A percentile compares a stretch with the other conserved stretches of the same genome.
Evolutionary conservation across 164 flowering plant species (phyloP).

Genomic region (Vitis vinifera): ASM3070453v1 NC_081819.1:15148001-15148500

Average conservation of each 20-base stretch:
- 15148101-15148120: slow-evolving; percentile 84
- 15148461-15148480: slow-evolving; percentile 73
- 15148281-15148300: slow-evolving; percentile 56
- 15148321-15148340: slow-evolving; percentile 46
- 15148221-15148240: slow-evolving; percentile 65
- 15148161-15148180: slow-evolving; percentile 57
- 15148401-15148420: slow-evolving; percentile 93
- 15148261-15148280: slow-evolving; percentile 39
- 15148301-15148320: slow-evolving; percentile 61
- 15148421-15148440: slow-evolving; percentile 95
- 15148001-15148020: slow-evolving; percentile 59
- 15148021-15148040: slow-evolving; percentile 43
- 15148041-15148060: slow-evolving; percentile 39
- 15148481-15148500: slow-evolving; percentile 85
- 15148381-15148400: slow-evolving; percentile 57
- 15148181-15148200: slow-evolving; percentile 57
- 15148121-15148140: slow-evolving; percentile 83
- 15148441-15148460: slow-evolving; percentile 86
- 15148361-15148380: slow-evolving; percentile 52
- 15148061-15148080: slow-evolving; percentile 54
- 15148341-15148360: slow-evolving; percentile 53
- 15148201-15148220: slow-evolving; percentile 70
- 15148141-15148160: slow-evolving; percentile 64
- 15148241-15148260: slow-evolving; percentile 43
- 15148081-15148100: slow-evolving; percentile 58